Percentiles rank a stretch among this genome's conserved stretches.
These are phyloP conservation scores for Zoysia pacifica DNA, from an alignment of 176 grass and related monocot species.

Conservation along the genomic window DNA sequence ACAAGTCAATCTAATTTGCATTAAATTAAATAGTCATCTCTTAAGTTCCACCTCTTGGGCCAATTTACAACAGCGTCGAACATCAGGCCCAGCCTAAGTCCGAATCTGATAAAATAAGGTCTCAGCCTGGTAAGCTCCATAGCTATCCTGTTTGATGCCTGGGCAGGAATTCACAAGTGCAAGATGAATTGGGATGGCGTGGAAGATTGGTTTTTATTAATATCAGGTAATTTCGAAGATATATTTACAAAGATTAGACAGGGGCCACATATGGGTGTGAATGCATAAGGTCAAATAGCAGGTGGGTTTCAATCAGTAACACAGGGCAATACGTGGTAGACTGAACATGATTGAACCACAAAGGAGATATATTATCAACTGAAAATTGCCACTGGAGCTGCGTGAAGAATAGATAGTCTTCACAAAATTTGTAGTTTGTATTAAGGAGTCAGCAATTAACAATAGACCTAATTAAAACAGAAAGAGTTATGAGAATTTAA, in stretches of 20 bases:
- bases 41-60: background rate
- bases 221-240: background rate
- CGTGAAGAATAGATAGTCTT: background rate
- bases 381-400: background rate
- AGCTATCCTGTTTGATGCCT: background rate
- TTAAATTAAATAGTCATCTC: background rate
- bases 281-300: background rate
- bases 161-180: background rate
- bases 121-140: background rate
- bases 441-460: background rate
- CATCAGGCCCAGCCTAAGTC: background rate
- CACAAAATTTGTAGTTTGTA: background rate
- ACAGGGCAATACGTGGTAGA: background rate
- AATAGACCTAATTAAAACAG: background rate
- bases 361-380: background rate
- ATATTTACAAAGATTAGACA: background rate
- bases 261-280: background rate
- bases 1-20: background rate
- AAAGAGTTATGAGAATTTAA: background rate
- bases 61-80: background rate
- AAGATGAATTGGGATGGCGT: background rate
- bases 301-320: background rate
- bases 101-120: background rate
- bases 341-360: constrained; percentile 6
- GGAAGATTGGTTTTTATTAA: background rate